Evolutionary conservation across 352 stramenopile species (phyloP).

Genomic region (Elongisporangium undulatum): DNA sequence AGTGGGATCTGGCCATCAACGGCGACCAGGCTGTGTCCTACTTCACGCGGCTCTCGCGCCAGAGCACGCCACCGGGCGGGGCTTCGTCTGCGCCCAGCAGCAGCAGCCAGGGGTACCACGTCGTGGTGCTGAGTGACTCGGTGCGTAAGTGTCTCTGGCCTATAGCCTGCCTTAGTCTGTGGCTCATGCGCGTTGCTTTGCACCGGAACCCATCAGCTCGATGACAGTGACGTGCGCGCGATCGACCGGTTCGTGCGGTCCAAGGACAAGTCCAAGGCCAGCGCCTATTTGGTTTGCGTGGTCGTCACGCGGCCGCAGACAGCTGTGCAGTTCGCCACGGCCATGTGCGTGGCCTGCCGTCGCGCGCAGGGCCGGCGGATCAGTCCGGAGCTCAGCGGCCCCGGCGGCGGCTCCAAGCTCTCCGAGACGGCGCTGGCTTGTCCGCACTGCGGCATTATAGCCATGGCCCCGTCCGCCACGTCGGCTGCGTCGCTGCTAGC

Average conservation of each 20-base stretch:
- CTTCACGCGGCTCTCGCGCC: conserved; percentile 28
- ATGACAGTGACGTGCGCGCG: conserved; percentile 37
- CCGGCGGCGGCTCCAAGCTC: neutral
- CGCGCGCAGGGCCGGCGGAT: conserved; percentile 44
- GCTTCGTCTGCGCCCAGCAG: neutral
- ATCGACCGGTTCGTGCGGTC: conserved; percentile 46
- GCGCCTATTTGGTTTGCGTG: conserved; percentile 37
- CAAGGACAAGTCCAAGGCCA: conserved; percentile 23
- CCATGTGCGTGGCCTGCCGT: conserved; percentile 47
- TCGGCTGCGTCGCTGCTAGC: conserved; percentile 5
- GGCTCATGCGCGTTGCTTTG: neutral
- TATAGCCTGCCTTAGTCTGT: neutral
- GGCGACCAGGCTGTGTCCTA: conserved; percentile 50
- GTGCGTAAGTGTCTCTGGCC: conserved; percentile 15
- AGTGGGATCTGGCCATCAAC: conserved; percentile 61
- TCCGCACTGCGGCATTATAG: conserved; percentile 51
- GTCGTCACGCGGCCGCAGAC: conserved; percentile 29
- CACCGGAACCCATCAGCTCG: conserved; percentile 18
- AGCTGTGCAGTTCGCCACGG: conserved; percentile 39
- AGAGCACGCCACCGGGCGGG: neutral
- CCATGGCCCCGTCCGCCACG: neutral
- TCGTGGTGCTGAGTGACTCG: conserved; percentile 58
- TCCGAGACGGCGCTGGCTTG: conserved; percentile 23
- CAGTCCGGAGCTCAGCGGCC: conserved; percentile 17
- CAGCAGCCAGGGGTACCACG: conserved; percentile 24